Percentiles rank a stretch among this genome's conserved stretches.
phyloP scores from a whole-genome alignment of 805 yeast species.

The Cyberlindnera mycetangii region DNA sequence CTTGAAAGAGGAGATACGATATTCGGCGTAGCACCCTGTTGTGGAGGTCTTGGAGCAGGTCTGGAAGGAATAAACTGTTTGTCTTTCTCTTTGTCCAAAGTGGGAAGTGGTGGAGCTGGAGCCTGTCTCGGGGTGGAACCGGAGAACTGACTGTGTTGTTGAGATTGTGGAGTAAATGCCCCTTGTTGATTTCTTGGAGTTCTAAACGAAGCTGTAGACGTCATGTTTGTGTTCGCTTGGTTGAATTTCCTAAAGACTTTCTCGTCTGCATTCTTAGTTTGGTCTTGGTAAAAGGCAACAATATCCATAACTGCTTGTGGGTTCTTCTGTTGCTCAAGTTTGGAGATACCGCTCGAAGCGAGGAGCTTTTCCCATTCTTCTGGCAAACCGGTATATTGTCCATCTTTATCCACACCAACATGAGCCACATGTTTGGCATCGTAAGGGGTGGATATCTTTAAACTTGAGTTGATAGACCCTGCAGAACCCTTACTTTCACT shows the following conservation, averaged over 20 bases:
- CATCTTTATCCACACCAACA: constrained; percentile 84
- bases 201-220: constrained; percentile 33
- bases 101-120: constrained; percentile 21
- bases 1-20: constrained; percentile 30
- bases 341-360: constrained; percentile 82
- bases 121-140: constrained; percentile 29
- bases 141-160: constrained; percentile 19
- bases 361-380: constrained; percentile 86
- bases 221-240: constrained; percentile 26
- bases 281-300: constrained; percentile 78
- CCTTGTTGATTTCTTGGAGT: constrained; percentile 29
- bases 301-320: constrained; percentile 94
- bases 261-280: constrained; percentile 41
- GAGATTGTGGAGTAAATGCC: constrained; percentile 25
- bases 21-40: constrained; percentile 22
- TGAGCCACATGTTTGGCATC: constrained; percentile 90
- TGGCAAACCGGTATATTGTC: constrained; percentile 90
- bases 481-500: constrained; percentile 17
- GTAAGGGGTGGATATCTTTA: constrained; percentile 85
- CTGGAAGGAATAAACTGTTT: constrained; percentile 58
- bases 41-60: constrained; percentile 66
- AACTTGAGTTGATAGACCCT: constrained; percentile 17
- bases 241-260: constrained; percentile 39
- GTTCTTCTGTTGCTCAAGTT: constrained; percentile 83
- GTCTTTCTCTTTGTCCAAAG: constrained; percentile 26